These are phyloP conservation scores for Fusarium humuli DNA, from an alignment of 2,329 filamentous ascomycete species.

Conservation along the genomic window DNA sequence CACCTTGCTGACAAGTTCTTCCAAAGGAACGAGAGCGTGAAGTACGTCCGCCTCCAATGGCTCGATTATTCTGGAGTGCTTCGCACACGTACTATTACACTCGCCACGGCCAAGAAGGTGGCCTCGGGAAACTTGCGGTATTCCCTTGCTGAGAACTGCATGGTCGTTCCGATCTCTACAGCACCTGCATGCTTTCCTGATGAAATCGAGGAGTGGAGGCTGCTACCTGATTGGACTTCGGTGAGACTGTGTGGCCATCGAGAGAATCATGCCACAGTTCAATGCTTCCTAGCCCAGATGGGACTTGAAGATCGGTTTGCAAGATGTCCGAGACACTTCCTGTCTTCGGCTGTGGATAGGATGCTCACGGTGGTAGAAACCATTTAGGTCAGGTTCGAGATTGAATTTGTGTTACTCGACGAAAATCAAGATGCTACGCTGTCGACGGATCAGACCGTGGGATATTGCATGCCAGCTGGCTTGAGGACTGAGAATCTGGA, in stretches of 20 bases:
- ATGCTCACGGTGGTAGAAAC: no score
- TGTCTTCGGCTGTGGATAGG: neutral
- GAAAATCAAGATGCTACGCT: no score
- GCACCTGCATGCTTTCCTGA: neutral
- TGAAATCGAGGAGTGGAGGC: accelerated
- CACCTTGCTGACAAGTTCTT: accelerated
- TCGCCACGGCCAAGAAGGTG: neutral
- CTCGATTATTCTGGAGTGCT: no score
- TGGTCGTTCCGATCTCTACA: neutral
- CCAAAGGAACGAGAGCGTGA: no score
- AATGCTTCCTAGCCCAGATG: neutral
- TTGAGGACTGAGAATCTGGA: no score
- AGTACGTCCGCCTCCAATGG: no score
- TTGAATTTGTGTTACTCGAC: no score
- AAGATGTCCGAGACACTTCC: neutral
- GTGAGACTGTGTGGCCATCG: neutral
- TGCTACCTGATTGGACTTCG: neutral
- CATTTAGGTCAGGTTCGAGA: no score
- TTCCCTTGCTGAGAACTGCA: neutral
- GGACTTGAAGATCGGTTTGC: neutral
- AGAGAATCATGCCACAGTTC: neutral
- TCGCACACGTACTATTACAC: no score
- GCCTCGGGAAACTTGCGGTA: no score
- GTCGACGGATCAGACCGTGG: no score
- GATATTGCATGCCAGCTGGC: no score